phyloP scores from a whole-genome alignment of 768 basidiomycete species.

The Tylopilus subfusipes region DNA sequence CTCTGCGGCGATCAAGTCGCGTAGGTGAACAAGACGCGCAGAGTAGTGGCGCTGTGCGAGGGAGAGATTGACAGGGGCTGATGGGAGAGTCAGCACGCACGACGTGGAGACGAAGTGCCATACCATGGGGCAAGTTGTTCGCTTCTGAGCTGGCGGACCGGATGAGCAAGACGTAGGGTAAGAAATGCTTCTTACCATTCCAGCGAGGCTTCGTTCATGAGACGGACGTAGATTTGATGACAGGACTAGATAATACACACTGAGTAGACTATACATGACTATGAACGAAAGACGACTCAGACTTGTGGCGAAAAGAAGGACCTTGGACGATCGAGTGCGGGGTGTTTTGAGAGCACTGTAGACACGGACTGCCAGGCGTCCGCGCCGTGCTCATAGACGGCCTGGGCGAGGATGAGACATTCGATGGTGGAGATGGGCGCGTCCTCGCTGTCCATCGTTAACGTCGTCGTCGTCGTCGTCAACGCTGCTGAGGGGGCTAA shows the following conservation, averaged over 20 bases:
- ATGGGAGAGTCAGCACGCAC: constrained; percentile 3
- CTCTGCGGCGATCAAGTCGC: constrained; percentile 64
- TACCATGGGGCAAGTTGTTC: constrained; percentile 53
- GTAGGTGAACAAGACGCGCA: constrained; percentile 66
- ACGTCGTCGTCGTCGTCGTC: constrained; percentile 7
- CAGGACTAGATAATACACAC: constrained; percentile 51
- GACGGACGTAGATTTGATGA: constrained; percentile 56
- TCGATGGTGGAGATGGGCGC: constrained; percentile 46
- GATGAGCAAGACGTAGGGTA: background rate
- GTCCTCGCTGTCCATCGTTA: constrained; percentile 14
- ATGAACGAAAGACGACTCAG: constrained; percentile 17
- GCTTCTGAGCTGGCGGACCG: constrained; percentile 42
- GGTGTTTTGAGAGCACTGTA: constrained; percentile 64
- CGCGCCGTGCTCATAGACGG: constrained; percentile 78
- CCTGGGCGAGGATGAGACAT: constrained; percentile 79
- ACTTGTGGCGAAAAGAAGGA: constrained; percentile 70
- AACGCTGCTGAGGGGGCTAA: background rate
- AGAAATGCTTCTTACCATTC: constrained; percentile 48
- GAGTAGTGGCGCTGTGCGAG: constrained; percentile 76
- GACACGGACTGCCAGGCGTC: constrained; percentile 66
- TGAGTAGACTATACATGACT: constrained; percentile 16
- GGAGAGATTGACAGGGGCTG: constrained; percentile 61
- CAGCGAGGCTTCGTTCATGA: constrained; percentile 67
- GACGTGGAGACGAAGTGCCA: constrained; percentile 10
- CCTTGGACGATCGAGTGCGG: constrained; percentile 60